Evolutionary conservation across 2,329 filamentous ascomycete genomes (phyloP), one percentile per base, ranked within the genome.

Genomic region (Cryphonectria japonica): DNA sequence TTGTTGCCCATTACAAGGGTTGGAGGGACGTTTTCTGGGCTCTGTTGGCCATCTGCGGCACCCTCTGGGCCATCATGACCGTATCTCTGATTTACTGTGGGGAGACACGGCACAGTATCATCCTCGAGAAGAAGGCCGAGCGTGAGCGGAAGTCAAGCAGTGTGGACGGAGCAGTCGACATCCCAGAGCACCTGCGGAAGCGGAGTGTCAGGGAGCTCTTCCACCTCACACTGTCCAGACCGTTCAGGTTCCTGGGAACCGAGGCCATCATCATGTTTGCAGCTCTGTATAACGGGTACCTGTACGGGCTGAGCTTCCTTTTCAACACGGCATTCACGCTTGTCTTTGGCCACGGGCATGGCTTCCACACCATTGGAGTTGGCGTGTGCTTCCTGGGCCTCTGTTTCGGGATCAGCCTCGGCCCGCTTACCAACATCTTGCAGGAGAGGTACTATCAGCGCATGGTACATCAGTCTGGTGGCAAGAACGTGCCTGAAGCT

Each of bases 261-360:
- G 84, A 85, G 73, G 82, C 83, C 50, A 85, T 86, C 60, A 81
- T 85, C 41, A 79, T 83, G 22, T 84, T 84, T 50, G 80, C 79
- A n/a, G 83, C 84, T 2, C 74, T 84, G 0, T 85, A 85, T 74
- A 85, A 85, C 64, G 84, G 83, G 4, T 85, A 84, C 71, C 76
- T 85, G 2, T 85, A 85, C 66, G 84, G 84, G 1, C 71, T 85
- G 11, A 84, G 82, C 0, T 86, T 86, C 68, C 77, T 85, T 0
- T 85, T 85, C 77, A 85, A 85, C 69, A 82, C 81, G 3, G 84
- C 83, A 0, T 86, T 86, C 69, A 78, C 80, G 29, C 78, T 86
- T 29, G 85, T 86, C 0, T 86, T 86, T 69, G 83, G 84, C 1
- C 75, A 78, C 22, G 84, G 84, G 0, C 82, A 80, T 68, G 82